phyloP scores from a whole-genome alignment of 805 yeast genomes.

The Candida ponderosae region DNA sequence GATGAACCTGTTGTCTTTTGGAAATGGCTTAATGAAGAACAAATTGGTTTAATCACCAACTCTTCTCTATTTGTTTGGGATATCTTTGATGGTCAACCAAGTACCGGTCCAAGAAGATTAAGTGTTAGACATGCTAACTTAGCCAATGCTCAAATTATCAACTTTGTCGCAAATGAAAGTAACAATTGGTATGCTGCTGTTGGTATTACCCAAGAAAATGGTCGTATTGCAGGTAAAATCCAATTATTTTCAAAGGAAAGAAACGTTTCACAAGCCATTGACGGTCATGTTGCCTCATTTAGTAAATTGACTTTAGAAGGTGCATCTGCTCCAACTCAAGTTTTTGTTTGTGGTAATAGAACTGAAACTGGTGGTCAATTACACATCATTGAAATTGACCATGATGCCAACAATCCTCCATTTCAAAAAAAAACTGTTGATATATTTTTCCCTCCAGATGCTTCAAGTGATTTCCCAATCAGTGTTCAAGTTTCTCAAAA shows the following conservation, averaged over 20 bases:
- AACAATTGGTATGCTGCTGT: slow-evolving; percentile 91
- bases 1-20: slow-evolving; percentile 88
- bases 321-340: slow-evolving; percentile 61
- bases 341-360: slow-evolving; percentile 90
- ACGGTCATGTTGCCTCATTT: slow-evolving; percentile 94
- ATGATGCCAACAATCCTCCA: slow-evolving; percentile 76
- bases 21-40: slow-evolving; percentile 79
- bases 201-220: slow-evolving; percentile 91
- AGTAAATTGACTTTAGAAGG: slow-evolving; percentile 70
- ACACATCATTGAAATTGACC: slow-evolving; percentile 95
- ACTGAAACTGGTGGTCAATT: slow-evolving; percentile 69
- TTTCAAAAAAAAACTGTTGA: slow-evolving; percentile 88
- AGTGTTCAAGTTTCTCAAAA: slow-evolving; percentile 77
- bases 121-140: slow-evolving; percentile 80
- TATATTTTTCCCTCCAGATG: slow-evolving; percentile 95
- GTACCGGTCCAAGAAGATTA: slow-evolving; percentile 70
- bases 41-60: slow-evolving; percentile 80
- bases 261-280: slow-evolving; percentile 92
- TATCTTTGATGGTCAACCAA: slow-evolving; percentile 71
- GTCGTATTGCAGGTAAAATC: slow-evolving; percentile 92
- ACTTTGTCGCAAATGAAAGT: slow-evolving; percentile 72
- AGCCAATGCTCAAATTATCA: slow-evolving; percentile 80
- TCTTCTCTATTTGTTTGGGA: slow-evolving; percentile 73
- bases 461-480: slow-evolving; percentile 93
- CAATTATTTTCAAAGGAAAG: slow-evolving; percentile 86